A percentile compares a stretch with the other conserved stretches of the same genome.
These are phyloP conservation scores for Pythium phragmitis DNA, from an alignment of 352 stramenopile genomes.

Conservation along the genomic window DNA sequence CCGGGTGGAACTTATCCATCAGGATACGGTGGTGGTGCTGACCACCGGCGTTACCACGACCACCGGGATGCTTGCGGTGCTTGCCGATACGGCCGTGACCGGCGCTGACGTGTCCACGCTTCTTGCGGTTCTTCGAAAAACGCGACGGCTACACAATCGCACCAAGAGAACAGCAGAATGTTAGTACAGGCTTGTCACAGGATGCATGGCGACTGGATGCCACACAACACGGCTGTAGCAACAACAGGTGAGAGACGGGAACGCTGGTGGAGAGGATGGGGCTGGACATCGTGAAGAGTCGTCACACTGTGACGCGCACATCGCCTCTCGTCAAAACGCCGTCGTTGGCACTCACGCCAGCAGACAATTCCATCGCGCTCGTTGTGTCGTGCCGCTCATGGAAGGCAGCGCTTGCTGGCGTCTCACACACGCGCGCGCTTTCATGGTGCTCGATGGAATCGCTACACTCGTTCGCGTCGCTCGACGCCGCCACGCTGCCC, in stretches of 20 bases:
- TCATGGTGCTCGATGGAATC: background rate
- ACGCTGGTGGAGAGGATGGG: background rate
- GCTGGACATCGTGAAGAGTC: too few relatives aligned
- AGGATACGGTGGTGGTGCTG: slow-evolving; percentile 99
- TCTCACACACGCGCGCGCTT: background rate
- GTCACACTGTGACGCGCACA: too few relatives aligned
- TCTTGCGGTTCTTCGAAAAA: slow-evolving; percentile 99
- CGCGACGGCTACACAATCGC: slow-evolving; percentile 59
- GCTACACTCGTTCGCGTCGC: background rate
- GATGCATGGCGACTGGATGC: background rate
- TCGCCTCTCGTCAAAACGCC: too few relatives aligned
- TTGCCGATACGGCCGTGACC: slow-evolving; percentile 99
- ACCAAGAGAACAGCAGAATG: background rate
- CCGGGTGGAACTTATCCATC: slow-evolving; percentile 99
- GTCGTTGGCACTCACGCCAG: too few relatives aligned
- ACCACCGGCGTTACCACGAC: slow-evolving; percentile 99
- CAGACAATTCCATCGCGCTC: too few relatives aligned
- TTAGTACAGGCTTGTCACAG: slow-evolving; percentile 4
- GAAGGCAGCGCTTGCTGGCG: background rate
- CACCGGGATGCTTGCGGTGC: slow-evolving; percentile 99
- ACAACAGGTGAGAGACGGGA: background rate
- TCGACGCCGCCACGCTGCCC: background rate
- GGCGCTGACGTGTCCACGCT: slow-evolving; percentile 98
- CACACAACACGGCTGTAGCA: background rate
- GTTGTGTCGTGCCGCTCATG: background rate